A percentile compares a stretch with the other conserved stretches of the same genome.
These are phyloP conservation scores for Ambispora gerdemannii DNA, from an alignment of 192 early-diverging fungal genomes.

Conservation along the genomic window DNA sequence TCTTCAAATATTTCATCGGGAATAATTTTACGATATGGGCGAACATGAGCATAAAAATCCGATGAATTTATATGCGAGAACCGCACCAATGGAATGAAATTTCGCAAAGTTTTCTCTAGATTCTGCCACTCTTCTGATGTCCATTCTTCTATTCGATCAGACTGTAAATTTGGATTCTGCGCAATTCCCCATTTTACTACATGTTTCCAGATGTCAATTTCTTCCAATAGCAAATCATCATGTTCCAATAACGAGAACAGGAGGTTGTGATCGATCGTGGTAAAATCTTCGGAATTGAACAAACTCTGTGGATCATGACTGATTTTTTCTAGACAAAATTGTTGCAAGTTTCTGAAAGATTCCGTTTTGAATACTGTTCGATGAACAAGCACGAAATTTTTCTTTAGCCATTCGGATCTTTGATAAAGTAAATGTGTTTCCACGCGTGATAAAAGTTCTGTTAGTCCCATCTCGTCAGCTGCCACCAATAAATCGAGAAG, in stretches of 20 bases:
- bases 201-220: not conserved
- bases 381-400: not conserved
- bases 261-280: not conserved
- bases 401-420: conserved; percentile 8
- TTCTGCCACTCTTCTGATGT: not conserved
- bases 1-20: not conserved
- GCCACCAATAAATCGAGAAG: not conserved
- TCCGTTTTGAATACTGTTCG: not conserved
- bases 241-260: not conserved
- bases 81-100: not conserved
- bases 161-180: not conserved
- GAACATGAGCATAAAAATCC: not conserved
- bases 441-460: not conserved
- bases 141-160: not conserved
- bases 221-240: not conserved
- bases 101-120: not conserved
- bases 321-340: not conserved
- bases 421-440: not conserved
- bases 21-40: not conserved
- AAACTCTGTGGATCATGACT: not conserved
- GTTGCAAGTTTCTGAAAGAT: not conserved
- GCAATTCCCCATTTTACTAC: conserved; percentile 7
- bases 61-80: not conserved
- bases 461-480: not conserved
- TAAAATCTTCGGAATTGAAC: conserved; percentile 2